Conservation (phyloP, 805 yeast species). For the Nakazawaea pomicola region DNA sequence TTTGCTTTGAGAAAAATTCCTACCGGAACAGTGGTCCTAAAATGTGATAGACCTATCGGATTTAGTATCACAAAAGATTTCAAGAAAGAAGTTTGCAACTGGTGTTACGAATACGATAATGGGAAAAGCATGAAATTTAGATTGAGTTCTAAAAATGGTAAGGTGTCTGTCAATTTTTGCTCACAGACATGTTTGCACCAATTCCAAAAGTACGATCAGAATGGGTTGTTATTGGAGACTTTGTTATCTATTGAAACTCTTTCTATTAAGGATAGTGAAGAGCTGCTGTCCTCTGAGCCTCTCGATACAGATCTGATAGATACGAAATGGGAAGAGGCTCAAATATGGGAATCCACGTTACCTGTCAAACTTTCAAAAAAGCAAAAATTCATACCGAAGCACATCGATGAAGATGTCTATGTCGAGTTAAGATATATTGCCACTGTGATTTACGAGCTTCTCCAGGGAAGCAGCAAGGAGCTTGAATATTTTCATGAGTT, state of each 20-base stretch:
- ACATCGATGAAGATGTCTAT: slow-evolving; percentile 48
- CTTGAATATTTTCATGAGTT: slow-evolving; percentile 31
- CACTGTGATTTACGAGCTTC: slow-evolving; percentile 24
- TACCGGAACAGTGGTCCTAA: slow-evolving; percentile 34
- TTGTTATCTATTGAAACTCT: slow-evolving; percentile 35
- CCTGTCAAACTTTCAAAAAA: slow-evolving; percentile 32
- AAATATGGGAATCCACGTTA: slow-evolving; percentile 32
- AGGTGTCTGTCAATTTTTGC: slow-evolving; percentile 50
- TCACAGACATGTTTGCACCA: slow-evolving; percentile 34
- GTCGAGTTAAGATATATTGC: slow-evolving; percentile 45
- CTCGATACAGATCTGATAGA: too few species aligned
- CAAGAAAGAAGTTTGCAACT: slow-evolving; percentile 57
- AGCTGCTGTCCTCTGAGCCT: too few species aligned
- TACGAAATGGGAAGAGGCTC: slow-evolving; percentile 33
- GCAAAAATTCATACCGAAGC: slow-evolving; percentile 30
- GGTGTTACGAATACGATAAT: slow-evolving; percentile 44
- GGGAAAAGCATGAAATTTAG: slow-evolving; percentile 44
- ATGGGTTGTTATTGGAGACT: slow-evolving; percentile 27
- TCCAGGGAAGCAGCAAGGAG: slow-evolving; percentile 21
- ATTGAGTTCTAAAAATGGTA: slow-evolving; percentile 23
- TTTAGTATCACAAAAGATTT: slow-evolving; percentile 45
- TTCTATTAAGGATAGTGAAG: slow-evolving; percentile 8
- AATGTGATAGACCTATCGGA: slow-evolving; percentile 39
- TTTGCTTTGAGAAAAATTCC: slow-evolving; percentile 40
- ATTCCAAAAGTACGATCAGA: slow-evolving; percentile 32